Conservation (phyloP, 2,329 filamentous ascomycete species). For the Trichothecium roseum region DNA sequence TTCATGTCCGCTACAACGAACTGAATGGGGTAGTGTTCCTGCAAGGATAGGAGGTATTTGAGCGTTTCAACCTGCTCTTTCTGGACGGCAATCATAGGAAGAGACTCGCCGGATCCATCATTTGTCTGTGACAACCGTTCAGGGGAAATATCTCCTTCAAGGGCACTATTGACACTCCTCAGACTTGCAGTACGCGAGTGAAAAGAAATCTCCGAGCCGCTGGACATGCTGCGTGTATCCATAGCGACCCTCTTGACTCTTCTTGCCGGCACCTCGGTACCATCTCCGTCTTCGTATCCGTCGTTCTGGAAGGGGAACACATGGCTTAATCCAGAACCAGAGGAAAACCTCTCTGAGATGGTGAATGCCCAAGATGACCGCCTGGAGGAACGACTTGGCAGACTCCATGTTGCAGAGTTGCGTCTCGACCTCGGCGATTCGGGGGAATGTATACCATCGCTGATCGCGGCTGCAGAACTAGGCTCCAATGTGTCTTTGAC, state of each 20-base stretch:
- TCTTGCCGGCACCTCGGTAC: constrained; percentile 24
- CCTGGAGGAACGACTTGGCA: constrained; percentile 32
- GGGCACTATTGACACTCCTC: constrained; percentile 58
- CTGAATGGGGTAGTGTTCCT: constrained; percentile 62
- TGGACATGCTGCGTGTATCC: constrained; percentile 82
- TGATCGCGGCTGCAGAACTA: constrained; percentile 36
- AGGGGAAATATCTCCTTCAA: constrained; percentile 81
- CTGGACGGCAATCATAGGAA: constrained; percentile 79
- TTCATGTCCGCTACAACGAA: constrained; percentile 75
- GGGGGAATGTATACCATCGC: constrained; percentile 29
- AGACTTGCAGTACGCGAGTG: constrained; percentile 71
- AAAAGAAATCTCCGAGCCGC: constrained; percentile 73
- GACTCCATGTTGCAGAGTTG: constrained; percentile 36
- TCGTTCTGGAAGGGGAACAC: constrained; percentile 77
- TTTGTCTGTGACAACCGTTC: constrained; percentile 66
- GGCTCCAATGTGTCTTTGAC: constrained; percentile 75
- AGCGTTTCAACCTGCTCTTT: constrained; percentile 61
- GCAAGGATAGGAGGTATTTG: constrained; percentile 66
- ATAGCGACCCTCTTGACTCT: constrained; percentile 74
- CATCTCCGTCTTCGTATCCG: constrained; percentile 32
- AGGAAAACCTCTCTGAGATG: constrained; percentile 40
- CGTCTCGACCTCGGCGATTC: constrained; percentile 29
- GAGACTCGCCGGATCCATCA: constrained; percentile 65
- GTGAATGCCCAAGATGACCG: constrained; percentile 30
- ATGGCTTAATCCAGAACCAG: constrained; percentile 58